A percentile compares a stretch with the other conserved stretches of the same genome.
Evolutionary conservation across 192 early-diverging fungal genomes (phyloP).

Genomic region (Geosiphon pyriformis): DNA sequence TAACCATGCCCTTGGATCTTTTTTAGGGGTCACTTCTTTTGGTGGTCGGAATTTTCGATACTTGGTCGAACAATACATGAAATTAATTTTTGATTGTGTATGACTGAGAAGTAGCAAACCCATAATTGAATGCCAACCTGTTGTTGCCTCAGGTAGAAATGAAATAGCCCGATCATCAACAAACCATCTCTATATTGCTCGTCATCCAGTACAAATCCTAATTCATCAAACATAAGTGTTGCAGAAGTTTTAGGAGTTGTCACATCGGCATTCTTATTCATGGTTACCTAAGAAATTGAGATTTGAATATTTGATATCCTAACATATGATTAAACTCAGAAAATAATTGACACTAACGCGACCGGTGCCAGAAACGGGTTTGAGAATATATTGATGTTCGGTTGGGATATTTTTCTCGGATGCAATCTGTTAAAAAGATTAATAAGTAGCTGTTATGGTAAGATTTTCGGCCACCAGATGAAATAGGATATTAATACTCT

Average conservation of each 20-base stretch:
- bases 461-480: too few species aligned
- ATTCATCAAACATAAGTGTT: conserved; percentile 81
- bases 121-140: conserved; percentile 36
- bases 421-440: conserved; percentile 51
- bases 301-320: neutral
- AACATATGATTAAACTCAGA: neutral
- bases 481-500: neutral
- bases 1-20: conserved; percentile 84
- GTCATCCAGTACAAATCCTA: conserved; percentile 87
- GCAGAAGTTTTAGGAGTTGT: conserved; percentile 54
- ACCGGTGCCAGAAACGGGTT: conserved; percentile 87
- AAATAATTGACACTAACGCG: conserved; percentile 45
- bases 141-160: conserved; percentile 71
- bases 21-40: conserved; percentile 69
- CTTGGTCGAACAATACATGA: conserved; percentile 30
- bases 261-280: conserved; percentile 64
- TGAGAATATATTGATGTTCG: conserved; percentile 79
- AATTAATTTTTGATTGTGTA: neutral
- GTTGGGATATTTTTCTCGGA: conserved; percentile 49
- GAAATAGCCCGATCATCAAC: conserved; percentile 75
- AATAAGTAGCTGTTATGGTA: too few species aligned
- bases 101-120: neutral
- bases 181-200: conserved; percentile 82
- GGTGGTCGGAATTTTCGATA: conserved; percentile 86
- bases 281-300: conserved; percentile 44